Percentiles rank a stretch among this genome's conserved stretches.
These are phyloP conservation scores for Xylaria arbuscula DNA, from an alignment of 2,329 filamentous ascomycete genomes.

Conservation along the genomic window DNA sequence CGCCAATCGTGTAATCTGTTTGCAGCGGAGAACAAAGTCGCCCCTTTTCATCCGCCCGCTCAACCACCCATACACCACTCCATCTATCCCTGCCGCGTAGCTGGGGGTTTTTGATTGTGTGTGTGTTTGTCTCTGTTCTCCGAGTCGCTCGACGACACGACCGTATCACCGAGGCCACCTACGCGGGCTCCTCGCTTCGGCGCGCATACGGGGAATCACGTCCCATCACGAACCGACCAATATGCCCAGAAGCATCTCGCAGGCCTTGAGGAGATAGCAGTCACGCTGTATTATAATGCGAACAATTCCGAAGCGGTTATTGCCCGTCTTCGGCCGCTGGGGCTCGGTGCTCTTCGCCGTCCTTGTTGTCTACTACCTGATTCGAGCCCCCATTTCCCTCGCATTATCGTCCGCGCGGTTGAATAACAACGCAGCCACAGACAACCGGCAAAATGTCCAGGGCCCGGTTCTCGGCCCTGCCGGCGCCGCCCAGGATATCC, in stretches of 20 bases:
- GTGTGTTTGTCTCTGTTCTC: conserved; percentile 15
- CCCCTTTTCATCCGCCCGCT: conserved; percentile 13
- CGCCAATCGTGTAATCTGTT: conserved; percentile 30
- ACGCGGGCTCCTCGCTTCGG: conserved; percentile 26
- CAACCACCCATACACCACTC: neutral
- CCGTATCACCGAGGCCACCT: conserved; percentile 9
- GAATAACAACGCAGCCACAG: conserved; percentile 17
- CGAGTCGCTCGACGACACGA: conserved; percentile 33
- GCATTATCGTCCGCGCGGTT: conserved; percentile 36
- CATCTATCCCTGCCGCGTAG: conserved; percentile 9
- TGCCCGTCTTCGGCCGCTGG: conserved; percentile 49
- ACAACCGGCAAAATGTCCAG: conserved; percentile 23
- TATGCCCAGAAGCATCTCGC: conserved; percentile 42
- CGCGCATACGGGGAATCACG: conserved; percentile 25
- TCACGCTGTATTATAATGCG: conserved; percentile 44
- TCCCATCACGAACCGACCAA: conserved; percentile 39
- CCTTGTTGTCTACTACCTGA: conserved; percentile 49
- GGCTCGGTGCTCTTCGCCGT: conserved; percentile 47
- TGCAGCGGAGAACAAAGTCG: conserved; percentile 13
- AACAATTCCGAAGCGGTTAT: conserved; percentile 45
- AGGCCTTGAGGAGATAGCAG: conserved; percentile 44
- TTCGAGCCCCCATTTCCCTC: conserved; percentile 46
- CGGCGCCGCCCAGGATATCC: conserved; percentile 37
- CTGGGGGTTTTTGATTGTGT: conserved; percentile 11
- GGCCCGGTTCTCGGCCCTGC: conserved; percentile 31